A percentile compares a stretch with the other conserved stretches of the same genome.
Conservation (phyloP, 495 filamentous ascomycete species). For the Neurospora terricola region DNA sequence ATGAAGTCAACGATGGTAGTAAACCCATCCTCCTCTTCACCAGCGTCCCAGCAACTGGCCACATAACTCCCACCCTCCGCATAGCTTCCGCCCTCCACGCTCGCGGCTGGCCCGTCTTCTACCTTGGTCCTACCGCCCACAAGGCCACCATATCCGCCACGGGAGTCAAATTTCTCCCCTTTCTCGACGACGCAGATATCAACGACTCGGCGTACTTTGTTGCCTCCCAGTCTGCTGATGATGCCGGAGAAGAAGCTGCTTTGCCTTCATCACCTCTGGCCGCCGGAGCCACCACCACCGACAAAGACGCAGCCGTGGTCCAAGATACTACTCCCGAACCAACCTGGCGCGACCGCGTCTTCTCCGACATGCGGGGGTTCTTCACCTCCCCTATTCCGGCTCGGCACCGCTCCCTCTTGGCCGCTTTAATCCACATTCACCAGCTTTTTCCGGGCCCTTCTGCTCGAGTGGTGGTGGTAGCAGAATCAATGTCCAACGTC, state of each 20-base stretch:
- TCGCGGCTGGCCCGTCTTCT: conserved; percentile 19
- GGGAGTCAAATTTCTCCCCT: conserved; percentile 22
- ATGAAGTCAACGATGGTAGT: background rate
- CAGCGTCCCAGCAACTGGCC: conserved; percentile 4
- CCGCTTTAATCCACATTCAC: conserved; percentile 14
- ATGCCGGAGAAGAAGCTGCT: background rate
- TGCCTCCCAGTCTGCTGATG: background rate
- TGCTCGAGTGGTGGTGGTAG: conserved; percentile 16
- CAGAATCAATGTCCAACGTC: conserved; percentile 21
- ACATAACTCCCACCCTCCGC: conserved; percentile 3
- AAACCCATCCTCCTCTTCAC: conserved; percentile 18
- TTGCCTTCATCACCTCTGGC: no score
- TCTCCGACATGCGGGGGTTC: background rate
- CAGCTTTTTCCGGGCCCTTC: conserved; percentile 5
- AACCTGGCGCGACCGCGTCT: background rate
- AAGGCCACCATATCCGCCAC: conserved; percentile 15
- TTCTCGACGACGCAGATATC: conserved; percentile 18
- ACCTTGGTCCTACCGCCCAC: conserved; percentile 23
- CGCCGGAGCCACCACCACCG: background rate
- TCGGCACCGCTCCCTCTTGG: conserved; percentile 13
- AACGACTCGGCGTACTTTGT: conserved; percentile 16
- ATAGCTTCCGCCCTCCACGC: conserved; percentile 2
- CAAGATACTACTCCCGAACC: background rate
- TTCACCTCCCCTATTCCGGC: background rate
- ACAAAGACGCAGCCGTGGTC: background rate